phyloP scores from a whole-genome alignment of 1,284 basidiomycete genomes.

The Tylopilus sp. region DNA sequence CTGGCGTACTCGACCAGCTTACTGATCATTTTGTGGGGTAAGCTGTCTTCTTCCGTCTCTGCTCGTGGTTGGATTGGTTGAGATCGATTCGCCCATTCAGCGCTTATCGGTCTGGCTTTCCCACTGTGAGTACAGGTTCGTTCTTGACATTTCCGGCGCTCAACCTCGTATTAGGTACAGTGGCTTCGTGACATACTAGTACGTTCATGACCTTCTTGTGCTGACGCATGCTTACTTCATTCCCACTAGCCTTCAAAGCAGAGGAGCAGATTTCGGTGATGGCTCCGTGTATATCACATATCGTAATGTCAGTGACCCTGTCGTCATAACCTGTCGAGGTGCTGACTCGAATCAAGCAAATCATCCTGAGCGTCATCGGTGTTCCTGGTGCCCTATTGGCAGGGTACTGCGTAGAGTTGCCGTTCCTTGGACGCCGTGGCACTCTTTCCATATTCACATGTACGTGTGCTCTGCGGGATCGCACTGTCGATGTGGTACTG shows the following conservation, averaged over 20 bases:
- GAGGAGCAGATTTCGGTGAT: constrained; percentile 62
- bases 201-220: constrained; percentile 21
- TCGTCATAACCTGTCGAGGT: neutral
- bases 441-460: constrained; percentile 58
- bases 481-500: neutral
- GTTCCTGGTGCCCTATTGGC: constrained; percentile 64
- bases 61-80: neutral
- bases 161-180: constrained; percentile 40
- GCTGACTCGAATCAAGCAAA: constrained; percentile 42
- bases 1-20: constrained; percentile 60
- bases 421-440: constrained; percentile 57
- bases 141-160: neutral
- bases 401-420: constrained; percentile 58
- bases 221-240: neutral
- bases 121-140: constrained; percentile 47
- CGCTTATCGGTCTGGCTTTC: constrained; percentile 71
- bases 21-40: constrained; percentile 61
- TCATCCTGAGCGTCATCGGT: constrained; percentile 65
- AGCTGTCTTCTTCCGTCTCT: constrained; percentile 10
- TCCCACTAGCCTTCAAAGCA: constrained; percentile 45
- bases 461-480: constrained; percentile 23
- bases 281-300: constrained; percentile 62
- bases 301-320: constrained; percentile 49
- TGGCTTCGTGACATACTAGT: constrained; percentile 63
- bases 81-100: constrained; percentile 33